phyloP scores from a whole-genome alignment of 306 rosid genomes.

The Casuarina equisetifolia region DNA sequence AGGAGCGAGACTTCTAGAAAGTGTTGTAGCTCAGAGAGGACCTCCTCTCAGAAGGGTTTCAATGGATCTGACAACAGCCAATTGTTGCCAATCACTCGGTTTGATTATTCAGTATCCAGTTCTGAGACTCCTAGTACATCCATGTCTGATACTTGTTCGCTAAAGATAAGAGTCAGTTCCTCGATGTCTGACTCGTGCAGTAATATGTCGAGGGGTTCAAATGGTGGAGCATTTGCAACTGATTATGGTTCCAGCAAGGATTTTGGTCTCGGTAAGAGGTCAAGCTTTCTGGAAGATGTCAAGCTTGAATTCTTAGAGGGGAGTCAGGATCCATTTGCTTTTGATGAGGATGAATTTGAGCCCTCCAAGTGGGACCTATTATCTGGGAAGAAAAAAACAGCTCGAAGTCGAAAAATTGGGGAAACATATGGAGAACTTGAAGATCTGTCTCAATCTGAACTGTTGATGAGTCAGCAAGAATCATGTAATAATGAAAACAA shows the following conservation, averaged over 20 bases:
- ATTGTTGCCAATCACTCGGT: slow-evolving; percentile 31
- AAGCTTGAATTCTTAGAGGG: slow-evolving; percentile 52
- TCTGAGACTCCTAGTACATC: slow-evolving; percentile 79
- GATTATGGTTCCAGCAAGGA: slow-evolving; percentile 46
- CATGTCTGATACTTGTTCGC: slow-evolving; percentile 43
- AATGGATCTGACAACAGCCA: slow-evolving; percentile 37
- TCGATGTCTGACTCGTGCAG: slow-evolving; percentile 62
- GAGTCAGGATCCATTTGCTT: slow-evolving; percentile 87
- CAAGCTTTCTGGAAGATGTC: slow-evolving; percentile 25
- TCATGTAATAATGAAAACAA: slow-evolving; percentile 46
- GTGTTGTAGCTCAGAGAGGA: slow-evolving; percentile 29
- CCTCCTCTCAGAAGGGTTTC: slow-evolving; percentile 49
- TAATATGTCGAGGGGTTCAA: slow-evolving; percentile 56
- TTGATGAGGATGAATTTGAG: slow-evolving; percentile 79
- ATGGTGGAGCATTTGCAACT: slow-evolving; percentile 31
- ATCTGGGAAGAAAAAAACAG: slow-evolving; percentile 56
- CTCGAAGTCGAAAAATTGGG: slow-evolving; percentile 40
- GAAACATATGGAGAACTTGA: slow-evolving; percentile 42
- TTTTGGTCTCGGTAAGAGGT: slow-evolving; percentile 31
- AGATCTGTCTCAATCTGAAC: slow-evolving; percentile 54
- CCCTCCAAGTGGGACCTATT: slow-evolving; percentile 93
- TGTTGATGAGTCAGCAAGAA: slow-evolving; percentile 47
- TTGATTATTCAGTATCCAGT: slow-evolving; percentile 45
- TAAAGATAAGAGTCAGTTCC: slow-evolving; percentile 62
- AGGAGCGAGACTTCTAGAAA: slow-evolving; percentile 32